A percentile compares a stretch with the other conserved stretches of the same genome.
Conservation (phyloP, 305 asterid species). For the Plantago lanceolata region DNA sequence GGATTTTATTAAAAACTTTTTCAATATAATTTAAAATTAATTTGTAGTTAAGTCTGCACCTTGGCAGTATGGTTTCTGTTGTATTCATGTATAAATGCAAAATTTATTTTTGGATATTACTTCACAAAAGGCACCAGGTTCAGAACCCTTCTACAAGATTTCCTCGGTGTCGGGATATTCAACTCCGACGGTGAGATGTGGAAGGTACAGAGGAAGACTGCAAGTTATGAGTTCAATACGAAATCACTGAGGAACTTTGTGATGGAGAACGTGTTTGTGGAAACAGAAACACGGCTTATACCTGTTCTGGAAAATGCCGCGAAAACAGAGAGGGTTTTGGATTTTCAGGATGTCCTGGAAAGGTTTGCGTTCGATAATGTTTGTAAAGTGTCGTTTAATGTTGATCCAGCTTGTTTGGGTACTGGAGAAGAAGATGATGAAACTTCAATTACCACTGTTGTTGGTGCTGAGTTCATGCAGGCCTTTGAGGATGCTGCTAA, state of each 20-base stretch:
- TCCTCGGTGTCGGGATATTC: constrained; percentile 59
- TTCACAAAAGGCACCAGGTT: constrained; percentile 41
- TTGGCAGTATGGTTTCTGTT: too few relatives aligned
- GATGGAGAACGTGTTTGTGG: constrained; percentile 47
- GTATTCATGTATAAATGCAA: too few relatives aligned
- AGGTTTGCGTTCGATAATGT: constrained; percentile 66
- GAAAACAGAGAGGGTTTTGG: constrained; percentile 23
- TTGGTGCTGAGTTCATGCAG: constrained; percentile 50
- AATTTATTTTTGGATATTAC: neutral
- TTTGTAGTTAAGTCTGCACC: too few relatives aligned
- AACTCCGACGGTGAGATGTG: constrained; percentile 53
- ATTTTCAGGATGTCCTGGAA: constrained; percentile 58
- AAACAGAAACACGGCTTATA: constrained; percentile 37
- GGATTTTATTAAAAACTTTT: too few relatives aligned
- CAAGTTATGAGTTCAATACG: constrained; percentile 70
- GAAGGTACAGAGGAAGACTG: constrained; percentile 60
- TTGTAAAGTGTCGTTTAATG: constrained; percentile 56
- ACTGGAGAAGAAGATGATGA: constrained; percentile 34
- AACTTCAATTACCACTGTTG: constrained; percentile 2
- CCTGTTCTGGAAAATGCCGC: constrained; percentile 44
- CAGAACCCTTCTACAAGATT: constrained; percentile 43
- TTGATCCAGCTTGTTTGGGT: constrained; percentile 57
- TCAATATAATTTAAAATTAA: too few relatives aligned
- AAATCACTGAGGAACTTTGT: constrained; percentile 61
- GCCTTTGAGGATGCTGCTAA: constrained; percentile 65